Base-by-base conservation (phyloP, 495 filamentous ascomycete genomes). In the Aspergillus sclerotioniger region DNA sequence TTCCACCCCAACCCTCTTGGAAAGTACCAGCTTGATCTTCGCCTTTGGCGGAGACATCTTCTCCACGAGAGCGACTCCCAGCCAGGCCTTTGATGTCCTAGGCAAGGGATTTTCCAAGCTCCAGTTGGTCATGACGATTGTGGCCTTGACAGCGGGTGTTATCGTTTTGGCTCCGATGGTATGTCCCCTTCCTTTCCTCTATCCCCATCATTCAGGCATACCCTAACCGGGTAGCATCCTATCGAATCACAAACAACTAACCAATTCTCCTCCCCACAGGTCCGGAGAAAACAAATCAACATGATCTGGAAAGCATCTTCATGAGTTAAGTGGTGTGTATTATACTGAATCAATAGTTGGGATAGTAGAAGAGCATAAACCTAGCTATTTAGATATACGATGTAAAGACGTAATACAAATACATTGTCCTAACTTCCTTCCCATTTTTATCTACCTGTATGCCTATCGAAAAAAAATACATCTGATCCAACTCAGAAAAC, bases 81-180 rank as follows among this genome's bases (percentile, higher is more conserved):
- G 90, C 66, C 82, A 87, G 55, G 81, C 88, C 4, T 99, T 98
- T 71, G 94, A 99, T 74, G 81, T 96, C 16, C 77, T 99, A 1
- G 93, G 91, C 33, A 95, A 92, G 74, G 89, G 88, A 5, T 99
- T 99, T 69, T 91, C 89, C 56, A 96, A 95, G 77, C 59, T 92
- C 55, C 87, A 92, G 63, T 81, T 99, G 62, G 71, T 96, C 0
- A 75, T 80, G 21, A 99, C 94, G 0, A 90, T 99, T 44, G 74
- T 87, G 32, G 92, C 87, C 41, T 77, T 97, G 61, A 80, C 78
- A 1, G 75, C 84, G 15, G 91, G 90, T 53, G 91, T 95, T 41
- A 66, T 82, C 15, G 78, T 89, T 57, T 76, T 98, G 65, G 86
- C 87, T 49, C 94, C 94, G 21, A 87, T 97, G 85, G 95, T 96